Percentiles rank a stretch among this genome's conserved stretches.
These are phyloP conservation scores for Aquilaria agallochum DNA, from an alignment of 441 rosid species.

Conservation along the genomic window DNA sequence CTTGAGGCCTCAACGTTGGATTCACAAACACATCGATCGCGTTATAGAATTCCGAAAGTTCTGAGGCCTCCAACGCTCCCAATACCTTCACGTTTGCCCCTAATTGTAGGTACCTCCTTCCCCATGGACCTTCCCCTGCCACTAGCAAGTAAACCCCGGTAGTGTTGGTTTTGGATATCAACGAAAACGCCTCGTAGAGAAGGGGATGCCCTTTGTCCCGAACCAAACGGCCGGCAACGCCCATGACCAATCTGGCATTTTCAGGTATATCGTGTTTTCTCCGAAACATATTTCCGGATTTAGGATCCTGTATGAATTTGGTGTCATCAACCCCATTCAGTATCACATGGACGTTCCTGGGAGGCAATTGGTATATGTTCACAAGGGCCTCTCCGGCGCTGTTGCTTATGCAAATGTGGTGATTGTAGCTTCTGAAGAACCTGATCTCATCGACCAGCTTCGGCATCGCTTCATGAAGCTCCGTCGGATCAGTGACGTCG, in stretches of 20 bases:
- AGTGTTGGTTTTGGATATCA: slow-evolving; percentile 31
- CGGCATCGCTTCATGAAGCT: slow-evolving; percentile 66
- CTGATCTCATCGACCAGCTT: slow-evolving; percentile 52
- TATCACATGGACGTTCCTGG: slow-evolving; percentile 54
- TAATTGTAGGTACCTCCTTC: slow-evolving; percentile 43
- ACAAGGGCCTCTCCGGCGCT: slow-evolving; percentile 59
- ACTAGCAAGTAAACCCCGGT: slow-evolving; percentile 41
- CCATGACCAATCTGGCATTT: slow-evolving; percentile 43
- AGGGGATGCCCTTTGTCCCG: slow-evolving; percentile 80
- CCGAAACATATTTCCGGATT: slow-evolving; percentile 36
- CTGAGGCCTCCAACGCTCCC: slow-evolving; percentile 42
- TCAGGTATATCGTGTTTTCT: slow-evolving; percentile 35
- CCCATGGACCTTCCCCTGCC: slow-evolving; percentile 83
- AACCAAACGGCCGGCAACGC: slow-evolving; percentile 73
- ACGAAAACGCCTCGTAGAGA: slow-evolving; percentile 50
- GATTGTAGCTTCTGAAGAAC: slow-evolving; percentile 60
- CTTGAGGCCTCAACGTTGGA: slow-evolving; percentile 69
- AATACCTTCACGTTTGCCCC: slow-evolving; percentile 49
- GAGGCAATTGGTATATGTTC: slow-evolving; percentile 59
- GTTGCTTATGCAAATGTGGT: slow-evolving; percentile 68
- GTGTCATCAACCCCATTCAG: slow-evolving; percentile 67
- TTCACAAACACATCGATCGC: slow-evolving; percentile 64
- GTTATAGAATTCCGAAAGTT: slow-evolving; percentile 52
- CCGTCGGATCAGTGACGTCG: slow-evolving; percentile 24
- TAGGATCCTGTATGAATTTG: slow-evolving; percentile 37